phyloP scores from a whole-genome alignment of 441 rosid species.

The Mallotus japonicus region DNA sequence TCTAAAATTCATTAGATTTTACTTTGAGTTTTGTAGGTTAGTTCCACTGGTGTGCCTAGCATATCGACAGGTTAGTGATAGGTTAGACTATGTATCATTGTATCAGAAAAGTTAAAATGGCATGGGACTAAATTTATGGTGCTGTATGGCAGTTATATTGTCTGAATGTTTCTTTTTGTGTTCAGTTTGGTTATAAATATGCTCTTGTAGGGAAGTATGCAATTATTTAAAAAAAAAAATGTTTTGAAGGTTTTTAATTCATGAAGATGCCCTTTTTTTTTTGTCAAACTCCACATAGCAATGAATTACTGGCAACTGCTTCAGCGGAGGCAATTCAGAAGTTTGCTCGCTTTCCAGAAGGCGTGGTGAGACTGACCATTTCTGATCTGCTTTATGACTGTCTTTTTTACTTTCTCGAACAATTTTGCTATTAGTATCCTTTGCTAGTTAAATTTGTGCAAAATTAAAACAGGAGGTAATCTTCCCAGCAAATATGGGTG shows the following conservation, averaged over 20 bases:
- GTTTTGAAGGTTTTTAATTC: slow-evolving; percentile 5
- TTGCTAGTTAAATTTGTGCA: slow-evolving; percentile 12
- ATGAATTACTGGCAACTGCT: slow-evolving; percentile 75
- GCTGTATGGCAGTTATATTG: neutral
- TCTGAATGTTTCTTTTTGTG: neutral
- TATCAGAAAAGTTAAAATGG: neutral
- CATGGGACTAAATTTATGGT: neutral
- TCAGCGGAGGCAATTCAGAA: slow-evolving; percentile 62
- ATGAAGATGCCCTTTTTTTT: slow-evolving; percentile 4
- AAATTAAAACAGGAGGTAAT: slow-evolving; percentile 52
- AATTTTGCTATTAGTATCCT: neutral
- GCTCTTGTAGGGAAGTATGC: neutral
- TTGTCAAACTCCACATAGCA: slow-evolving; percentile 32
- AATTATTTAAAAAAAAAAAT: neutral
- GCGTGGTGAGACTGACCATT: slow-evolving; percentile 47
- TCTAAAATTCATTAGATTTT: neutral
- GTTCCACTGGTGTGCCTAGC: neutral
- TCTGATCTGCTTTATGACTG: slow-evolving; percentile 13
- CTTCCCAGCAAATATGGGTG: slow-evolving; percentile 51
- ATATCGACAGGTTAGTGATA: neutral
- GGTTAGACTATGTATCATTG: neutral
- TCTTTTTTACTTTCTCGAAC: neutral
- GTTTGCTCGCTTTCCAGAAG: slow-evolving; percentile 59
- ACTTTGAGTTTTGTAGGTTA: neutral
- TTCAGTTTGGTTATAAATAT: neutral